These are phyloP conservation scores for Schizochytrium sp. DNA, from an alignment of 108 stramenopile genomes.

Conservation along the genomic window DNA sequence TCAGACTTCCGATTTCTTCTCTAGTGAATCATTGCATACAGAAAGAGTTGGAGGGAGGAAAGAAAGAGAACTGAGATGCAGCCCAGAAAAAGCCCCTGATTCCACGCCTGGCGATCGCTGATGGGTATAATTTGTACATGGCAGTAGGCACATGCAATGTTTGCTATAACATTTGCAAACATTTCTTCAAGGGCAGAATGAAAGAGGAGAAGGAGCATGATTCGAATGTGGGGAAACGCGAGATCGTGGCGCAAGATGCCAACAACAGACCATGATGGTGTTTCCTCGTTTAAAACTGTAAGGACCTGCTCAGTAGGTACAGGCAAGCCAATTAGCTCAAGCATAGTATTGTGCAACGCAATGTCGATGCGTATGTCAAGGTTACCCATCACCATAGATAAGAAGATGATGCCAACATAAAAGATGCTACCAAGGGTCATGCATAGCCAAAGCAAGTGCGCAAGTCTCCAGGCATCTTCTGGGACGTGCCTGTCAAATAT, in stretches of 20 bases:
- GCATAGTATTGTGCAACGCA: background rate
- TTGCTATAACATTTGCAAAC: conserved; percentile 12
- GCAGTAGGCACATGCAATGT: background rate
- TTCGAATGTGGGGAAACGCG: conserved; percentile 14
- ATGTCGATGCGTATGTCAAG: background rate
- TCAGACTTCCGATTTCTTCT: background rate
- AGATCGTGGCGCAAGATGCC: background rate
- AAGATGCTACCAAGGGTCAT: background rate
- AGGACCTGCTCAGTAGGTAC: background rate
- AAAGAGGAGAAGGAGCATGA: conserved; percentile 3
- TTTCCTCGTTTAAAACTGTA: background rate
- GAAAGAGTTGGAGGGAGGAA: background rate
- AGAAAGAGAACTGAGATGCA: background rate
- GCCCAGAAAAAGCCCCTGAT: background rate
- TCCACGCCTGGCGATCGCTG: background rate
- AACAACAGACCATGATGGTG: background rate
- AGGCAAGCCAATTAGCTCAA: background rate
- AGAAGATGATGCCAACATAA: conserved; percentile 20
- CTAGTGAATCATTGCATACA: background rate
- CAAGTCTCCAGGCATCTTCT: background rate
- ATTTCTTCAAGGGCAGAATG: background rate
- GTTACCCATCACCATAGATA: background rate
- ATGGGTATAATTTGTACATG: background rate
- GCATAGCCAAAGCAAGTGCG: background rate
- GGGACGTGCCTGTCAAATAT: background rate